Evolutionary conservation across 768 basidiomycete genomes (phyloP), one percentile per base, ranked within the genome.

Genomic region (Coprinopsis marcescibilis): DNA sequence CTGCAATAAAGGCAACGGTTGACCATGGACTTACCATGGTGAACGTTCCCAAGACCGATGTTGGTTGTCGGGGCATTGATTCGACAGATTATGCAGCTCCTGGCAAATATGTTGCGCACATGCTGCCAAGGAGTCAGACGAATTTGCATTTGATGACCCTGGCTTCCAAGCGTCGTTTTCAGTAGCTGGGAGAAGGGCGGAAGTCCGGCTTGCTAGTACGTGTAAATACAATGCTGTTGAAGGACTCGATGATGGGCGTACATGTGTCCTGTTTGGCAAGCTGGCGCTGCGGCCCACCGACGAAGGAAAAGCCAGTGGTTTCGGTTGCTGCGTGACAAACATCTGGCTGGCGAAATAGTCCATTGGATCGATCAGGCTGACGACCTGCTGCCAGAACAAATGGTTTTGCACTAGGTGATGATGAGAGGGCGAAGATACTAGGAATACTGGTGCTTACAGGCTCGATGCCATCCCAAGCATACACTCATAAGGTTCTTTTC

Each of bases 311-410:
- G 35, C 12, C 19, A 36, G 7, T 36, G 38, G 49, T 27, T 52
- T 53, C 57, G 64, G 59, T n/a, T n/a, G n/a, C 52, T 61, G 70
- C 1, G 72, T 70, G 36, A 69, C 70, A 30, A 77, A 48, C 54
- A 76, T 59, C 39, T 76, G 70, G 17, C 75, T 71, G 3, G 68
- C 70, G 17, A 81, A 70, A 33, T 63, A 53, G 56, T 84, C 83
- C 34, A 71, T 64, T 4, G 83, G 83, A 65, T 88, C 85, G 51
- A 87, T 65, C 24, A 77, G 60, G 2, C 72, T 58, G 46, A 77
- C 71, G 1, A 81, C 83, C 49, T 83, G 79, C 50, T 71, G 70
- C 85, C 85, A 88, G 58, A 85, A 86, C 14, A 72, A 61, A 65
- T 87, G 85, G 6, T 71, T 68, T 67, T 85, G 78, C 47, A 88